Conservation (phyloP, 108 stramenopile species). For the Cyclostephanos tholiformis region DNA sequence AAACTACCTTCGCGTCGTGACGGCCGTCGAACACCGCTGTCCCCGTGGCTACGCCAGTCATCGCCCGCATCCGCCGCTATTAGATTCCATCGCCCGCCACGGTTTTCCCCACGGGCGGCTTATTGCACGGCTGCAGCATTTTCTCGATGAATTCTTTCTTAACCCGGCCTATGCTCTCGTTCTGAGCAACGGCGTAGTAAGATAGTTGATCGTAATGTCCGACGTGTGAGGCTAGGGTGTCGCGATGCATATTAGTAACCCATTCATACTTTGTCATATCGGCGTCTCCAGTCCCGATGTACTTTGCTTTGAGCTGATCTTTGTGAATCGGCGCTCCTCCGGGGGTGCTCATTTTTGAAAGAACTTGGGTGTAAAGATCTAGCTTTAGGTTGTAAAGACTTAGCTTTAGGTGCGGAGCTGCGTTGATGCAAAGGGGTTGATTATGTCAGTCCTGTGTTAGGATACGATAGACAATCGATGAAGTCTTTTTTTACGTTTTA, state of each 20-base stretch:
- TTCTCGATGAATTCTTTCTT: conserved; percentile 90
- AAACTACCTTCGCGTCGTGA: background rate
- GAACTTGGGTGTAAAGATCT: background rate
- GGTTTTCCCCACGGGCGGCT: conserved; percentile 43
- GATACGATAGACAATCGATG: too few relatives aligned
- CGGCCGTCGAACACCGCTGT: background rate
- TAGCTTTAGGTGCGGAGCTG: too few relatives aligned
- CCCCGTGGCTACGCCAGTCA: background rate
- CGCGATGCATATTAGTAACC: conserved; percentile 97
- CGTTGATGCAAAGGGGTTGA: too few relatives aligned
- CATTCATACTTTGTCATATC: conserved; percentile 95
- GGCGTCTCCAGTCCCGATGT: conserved; percentile 88
- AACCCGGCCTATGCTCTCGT: conserved; percentile 89
- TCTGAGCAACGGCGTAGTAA: conserved; percentile 97
- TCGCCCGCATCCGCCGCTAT: conserved; percentile 1
- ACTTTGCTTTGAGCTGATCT: conserved; percentile 88
- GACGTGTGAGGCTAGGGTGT: conserved; percentile 93
- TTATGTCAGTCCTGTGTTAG: too few relatives aligned
- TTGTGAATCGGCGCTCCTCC: conserved; percentile 86
- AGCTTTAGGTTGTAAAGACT: background rate
- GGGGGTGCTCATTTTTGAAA: conserved; percentile 71
- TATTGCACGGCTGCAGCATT: conserved; percentile 84
- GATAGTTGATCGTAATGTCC: conserved; percentile 95
- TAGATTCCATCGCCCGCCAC: conserved; percentile 45
- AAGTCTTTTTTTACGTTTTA: too few relatives aligned